Evolutionary conservation across 2,329 filamentous ascomycete genomes (phyloP).

Genomic region (Phaeosphaeriaceae sp.): DNA sequence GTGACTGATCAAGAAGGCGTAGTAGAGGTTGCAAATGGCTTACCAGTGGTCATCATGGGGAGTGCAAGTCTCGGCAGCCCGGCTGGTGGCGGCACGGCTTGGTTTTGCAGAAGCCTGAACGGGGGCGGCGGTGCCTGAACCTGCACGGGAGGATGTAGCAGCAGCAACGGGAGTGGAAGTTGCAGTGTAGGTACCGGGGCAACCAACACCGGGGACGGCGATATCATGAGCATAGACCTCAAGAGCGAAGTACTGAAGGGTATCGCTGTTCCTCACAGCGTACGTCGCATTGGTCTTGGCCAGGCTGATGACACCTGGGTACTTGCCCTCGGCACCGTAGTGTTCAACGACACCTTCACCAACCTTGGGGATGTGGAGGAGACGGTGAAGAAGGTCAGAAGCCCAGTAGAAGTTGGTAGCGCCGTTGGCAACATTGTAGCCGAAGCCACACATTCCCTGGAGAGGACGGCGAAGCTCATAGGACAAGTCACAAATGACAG

Average conservation of each 20-base stretch:
- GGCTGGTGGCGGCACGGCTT: slow-evolving; percentile 6
- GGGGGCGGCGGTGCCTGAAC: slow-evolving; percentile 2
- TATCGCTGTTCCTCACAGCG: slow-evolving; percentile 64
- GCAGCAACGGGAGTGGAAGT: slow-evolving; percentile 12
- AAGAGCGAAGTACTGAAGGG: slow-evolving; percentile 72
- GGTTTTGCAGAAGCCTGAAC: background rate
- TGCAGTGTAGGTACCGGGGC: slow-evolving; percentile 54
- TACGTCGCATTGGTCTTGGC: slow-evolving; percentile 59
- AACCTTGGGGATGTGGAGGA: slow-evolving; percentile 67
- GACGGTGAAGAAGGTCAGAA: slow-evolving; percentile 69
- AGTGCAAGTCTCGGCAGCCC: slow-evolving; percentile 18
- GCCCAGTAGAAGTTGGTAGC: slow-evolving; percentile 69
- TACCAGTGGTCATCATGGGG: slow-evolving; percentile 34
- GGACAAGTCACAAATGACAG: slow-evolving; percentile 71
- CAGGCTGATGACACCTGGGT: slow-evolving; percentile 61
- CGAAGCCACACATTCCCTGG: slow-evolving; percentile 65
- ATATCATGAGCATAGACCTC: slow-evolving; percentile 72
- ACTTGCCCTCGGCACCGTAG: slow-evolving; percentile 64
- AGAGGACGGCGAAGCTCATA: slow-evolving; percentile 64
- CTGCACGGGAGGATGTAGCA: slow-evolving; percentile 8
- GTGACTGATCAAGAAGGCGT: background rate
- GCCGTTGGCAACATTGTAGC: slow-evolving; percentile 65
- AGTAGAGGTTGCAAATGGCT: background rate
- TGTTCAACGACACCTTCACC: slow-evolving; percentile 67
- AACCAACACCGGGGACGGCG: slow-evolving; percentile 67